Evolutionary conservation across 75 land plant genomes (phyloP), one percentile per base, ranked within the genome.

Genomic region (Sequoia sempervirens): DNA sequence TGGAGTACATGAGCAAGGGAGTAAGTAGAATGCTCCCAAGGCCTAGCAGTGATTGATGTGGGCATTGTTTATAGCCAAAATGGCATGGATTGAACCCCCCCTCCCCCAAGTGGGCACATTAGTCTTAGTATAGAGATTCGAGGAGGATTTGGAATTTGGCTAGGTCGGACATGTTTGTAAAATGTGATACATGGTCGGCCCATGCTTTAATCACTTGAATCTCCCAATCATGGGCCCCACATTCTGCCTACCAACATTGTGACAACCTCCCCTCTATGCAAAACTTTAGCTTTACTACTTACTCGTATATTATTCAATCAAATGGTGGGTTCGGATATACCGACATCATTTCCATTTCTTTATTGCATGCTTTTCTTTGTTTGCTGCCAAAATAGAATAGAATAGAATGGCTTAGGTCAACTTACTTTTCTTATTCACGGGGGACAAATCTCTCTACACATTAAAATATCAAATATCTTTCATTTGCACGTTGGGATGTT

Each of bases 111-210:
- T 64, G 32, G 14, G 75, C 6, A 15, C 15, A 15, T 34, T 34
- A 36, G 74, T 10, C 9, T 47, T 5, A 5, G 1, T 11, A 15
- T 17, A 36, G 14, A 34, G 76, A 74, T 74, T 74, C 37, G 41
- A 6, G 38, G 18, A 74, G 38, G 75, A 72, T 72, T 72, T 72
- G 13, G 75, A 15, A 32, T 72, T 72, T 32, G 28, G 75, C 2
- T 34, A 30, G 74, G 34, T 32, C 15, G 36, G 74, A 74, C 76
- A 74, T 74, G 76, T 74, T 74, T 30, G 76, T 38, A 37, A 74
- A 74, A 74, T 74, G 76, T 74, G 76, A 74, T 34, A 74, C 76
- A 74, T 74, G 76, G 40, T 74, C 76, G 37, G 40, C 38, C 76
- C 76, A 74, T 74, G 76, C 76, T 74, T 36, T 17, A 74, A 74